Percentiles rank a stretch among this genome's conserved stretches.
Evolutionary conservation across 495 filamentous ascomycete species (phyloP).

Genomic region (Talaromyces wortmannii): DNA sequence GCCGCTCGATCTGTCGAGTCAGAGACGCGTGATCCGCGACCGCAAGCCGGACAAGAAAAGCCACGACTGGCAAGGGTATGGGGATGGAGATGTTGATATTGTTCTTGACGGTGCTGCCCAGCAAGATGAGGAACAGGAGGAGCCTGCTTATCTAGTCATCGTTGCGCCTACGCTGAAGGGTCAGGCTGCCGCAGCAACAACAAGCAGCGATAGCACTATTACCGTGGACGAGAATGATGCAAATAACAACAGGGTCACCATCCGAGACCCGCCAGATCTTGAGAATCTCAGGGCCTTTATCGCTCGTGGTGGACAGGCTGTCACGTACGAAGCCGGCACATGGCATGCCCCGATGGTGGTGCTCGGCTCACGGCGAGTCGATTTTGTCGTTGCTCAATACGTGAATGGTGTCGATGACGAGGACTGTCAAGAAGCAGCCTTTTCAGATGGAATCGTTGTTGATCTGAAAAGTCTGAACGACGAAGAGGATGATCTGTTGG

Average conservation of each 20-base stretch:
- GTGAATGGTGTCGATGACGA: conserved; percentile 77
- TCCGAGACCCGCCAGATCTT: conserved; percentile 67
- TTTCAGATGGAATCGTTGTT: conserved; percentile 35
- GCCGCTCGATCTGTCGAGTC: conserved; percentile 55
- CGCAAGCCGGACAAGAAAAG: background rate
- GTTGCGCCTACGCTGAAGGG: conserved; percentile 67
- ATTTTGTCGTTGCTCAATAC: conserved; percentile 86
- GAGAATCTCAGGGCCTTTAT: conserved; percentile 66
- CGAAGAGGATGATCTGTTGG: conserved; percentile 22
- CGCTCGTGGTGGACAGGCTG: conserved; percentile 71
- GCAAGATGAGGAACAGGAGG: conserved; percentile 10
- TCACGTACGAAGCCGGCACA: conserved; percentile 85
- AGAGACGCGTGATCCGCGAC: conserved; percentile 7
- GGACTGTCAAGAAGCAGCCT: conserved; percentile 80
- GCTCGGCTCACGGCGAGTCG: conserved; percentile 58
- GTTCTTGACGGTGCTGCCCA: background rate
- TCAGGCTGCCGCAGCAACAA: conserved; percentile 23
- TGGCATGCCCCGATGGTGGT: conserved; percentile 99
- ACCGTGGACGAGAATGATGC: conserved; percentile 10
- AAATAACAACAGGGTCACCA: conserved; percentile 21
- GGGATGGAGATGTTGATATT: conserved; percentile 12
- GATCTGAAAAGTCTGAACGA: conserved; percentile 20
- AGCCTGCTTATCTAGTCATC: conserved; percentile 68
- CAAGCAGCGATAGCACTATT: conserved; percentile 10
- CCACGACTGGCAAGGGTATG: conserved; percentile 8